Evolutionary conservation across 371 early-diverging fungal species (phyloP).

Genomic region (Coemansia sp.): DNA sequence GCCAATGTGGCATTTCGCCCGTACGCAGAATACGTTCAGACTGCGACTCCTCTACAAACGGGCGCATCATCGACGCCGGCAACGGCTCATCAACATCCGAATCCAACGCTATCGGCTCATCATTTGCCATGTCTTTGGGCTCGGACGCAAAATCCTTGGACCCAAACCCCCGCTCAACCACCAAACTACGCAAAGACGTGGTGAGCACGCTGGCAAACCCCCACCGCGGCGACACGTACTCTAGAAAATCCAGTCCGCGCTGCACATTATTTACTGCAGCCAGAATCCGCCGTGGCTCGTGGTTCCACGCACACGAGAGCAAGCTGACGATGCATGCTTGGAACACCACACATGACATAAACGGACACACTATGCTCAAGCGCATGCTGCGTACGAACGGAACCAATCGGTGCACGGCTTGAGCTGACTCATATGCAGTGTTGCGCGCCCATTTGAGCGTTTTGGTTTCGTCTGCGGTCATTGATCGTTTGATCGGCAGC

Average conservation of each 20-base stretch:
- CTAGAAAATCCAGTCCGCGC: slow-evolving; percentile 29
- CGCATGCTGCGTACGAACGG: slow-evolving; percentile 39
- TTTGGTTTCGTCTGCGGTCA: slow-evolving; percentile 22
- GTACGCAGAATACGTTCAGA: slow-evolving; percentile 39
- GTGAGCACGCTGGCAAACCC: slow-evolving; percentile 33
- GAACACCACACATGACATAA: slow-evolving; percentile 40
- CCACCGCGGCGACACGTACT: slow-evolving; percentile 39
- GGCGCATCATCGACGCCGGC: slow-evolving; percentile 14
- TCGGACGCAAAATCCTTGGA: not conserved
- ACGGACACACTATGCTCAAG: slow-evolving; percentile 24
- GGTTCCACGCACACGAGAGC: slow-evolving; percentile 26
- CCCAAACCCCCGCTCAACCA: slow-evolving; percentile 46
- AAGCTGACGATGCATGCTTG: slow-evolving; percentile 43
- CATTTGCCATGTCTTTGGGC: not conserved
- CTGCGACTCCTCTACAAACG: slow-evolving; percentile 18
- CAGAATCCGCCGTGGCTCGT: slow-evolving; percentile 16
- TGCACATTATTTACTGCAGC: slow-evolving; percentile 27
- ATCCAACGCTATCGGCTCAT: not conserved
- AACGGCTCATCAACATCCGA: not conserved
- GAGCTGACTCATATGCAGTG: slow-evolving; percentile 24
- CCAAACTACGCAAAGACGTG: slow-evolving; percentile 27
- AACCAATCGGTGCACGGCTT: slow-evolving; percentile 32
- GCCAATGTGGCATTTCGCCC: slow-evolving; percentile 21
- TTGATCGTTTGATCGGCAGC: slow-evolving; percentile 21
- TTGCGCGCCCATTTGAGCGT: slow-evolving; percentile 32